Percentiles rank a stretch among this genome's conserved stretches.
Evolutionary conservation across 345 rosid genomes (phyloP).

Genomic region (Isatis tinctoria): DNA sequence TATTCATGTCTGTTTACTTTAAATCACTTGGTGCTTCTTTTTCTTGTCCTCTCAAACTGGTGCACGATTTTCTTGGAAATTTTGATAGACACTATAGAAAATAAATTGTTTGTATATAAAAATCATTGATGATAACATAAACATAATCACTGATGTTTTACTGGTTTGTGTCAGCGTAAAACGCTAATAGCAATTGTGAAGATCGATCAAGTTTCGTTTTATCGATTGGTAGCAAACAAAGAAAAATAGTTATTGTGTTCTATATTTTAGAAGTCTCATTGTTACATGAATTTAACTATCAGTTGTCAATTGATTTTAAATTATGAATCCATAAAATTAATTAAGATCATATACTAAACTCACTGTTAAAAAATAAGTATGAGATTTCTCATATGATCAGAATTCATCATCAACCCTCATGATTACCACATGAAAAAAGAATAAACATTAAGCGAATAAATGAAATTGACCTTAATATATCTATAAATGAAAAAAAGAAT

Average conservation of each 20-base stretch:
- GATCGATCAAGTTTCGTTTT: neutral
- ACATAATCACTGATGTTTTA: neutral
- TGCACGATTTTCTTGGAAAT: neutral
- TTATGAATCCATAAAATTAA: neutral
- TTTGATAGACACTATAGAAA: neutral
- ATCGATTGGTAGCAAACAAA: neutral
- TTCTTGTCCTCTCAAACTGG: neutral
- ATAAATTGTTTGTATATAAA: neutral
- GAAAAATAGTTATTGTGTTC: neutral
- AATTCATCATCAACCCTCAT: neutral
- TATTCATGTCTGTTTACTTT: neutral
- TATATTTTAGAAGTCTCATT: neutral
- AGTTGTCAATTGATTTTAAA: neutral
- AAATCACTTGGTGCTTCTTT: neutral
- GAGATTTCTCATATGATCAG: neutral
- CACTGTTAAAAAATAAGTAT: neutral
- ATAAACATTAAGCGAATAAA: too few species aligned
- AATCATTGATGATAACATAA: neutral
- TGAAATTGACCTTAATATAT: neutral
- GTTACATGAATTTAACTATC: neutral
- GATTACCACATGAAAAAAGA: neutral
- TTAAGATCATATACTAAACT: neutral
- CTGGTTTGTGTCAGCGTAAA: neutral
- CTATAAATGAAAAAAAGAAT: neutral
- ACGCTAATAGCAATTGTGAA: neutral